Evolutionary conservation across 495 filamentous ascomycete genomes (phyloP), one percentile per base, ranked within the genome.

Genomic region (Penicillium lividum): DNA sequence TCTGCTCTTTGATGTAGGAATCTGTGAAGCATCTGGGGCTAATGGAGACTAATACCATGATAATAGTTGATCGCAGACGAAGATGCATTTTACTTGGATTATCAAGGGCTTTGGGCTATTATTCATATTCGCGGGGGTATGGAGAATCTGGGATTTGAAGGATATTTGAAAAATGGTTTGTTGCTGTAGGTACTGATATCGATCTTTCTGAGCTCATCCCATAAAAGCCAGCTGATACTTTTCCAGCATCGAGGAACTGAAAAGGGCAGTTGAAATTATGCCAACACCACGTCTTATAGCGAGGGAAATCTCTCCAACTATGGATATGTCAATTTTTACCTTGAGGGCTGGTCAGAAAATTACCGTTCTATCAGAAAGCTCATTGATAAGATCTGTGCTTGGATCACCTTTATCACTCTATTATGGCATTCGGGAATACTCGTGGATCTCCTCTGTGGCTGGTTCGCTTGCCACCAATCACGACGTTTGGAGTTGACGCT

Each of bases 1-100:
- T 11, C 34, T 65, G 13, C 33, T 61, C 3, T 65, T 65, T 51
- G 59, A 65, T 57, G 63, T 65, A 43, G 42, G 18, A 18, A 33
- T 31, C 9, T 31, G 27, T 42, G 9, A n/a, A 40, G 13, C 18
- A 28, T 6, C 28, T 27, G 7, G 5, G 6, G 3, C 28, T 27
- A 38, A 44, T 47, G 34, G 18, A 0, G 22, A 36, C 33, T 36
- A 11, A 36, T 11, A 11, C 8, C 9, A 11, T 13, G 4, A 18
- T 3, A 28, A 51, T 22, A 65, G 62, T 30, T 65, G 31, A 45
- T 65, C 0, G 61, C 50, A 29, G 58, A 57, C 7, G 58, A 61
- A 25, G 10, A 38, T 43, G 18, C 45, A 8, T 65, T 61, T 43
- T 16, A 33, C n/a, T 46, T 40, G 28, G 54, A 65, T 30, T 49